Evolutionary conservation across 2,329 filamentous ascomycete genomes (phyloP), one percentile per base, ranked within the genome.

Genomic region (Fusarium chuoi): DNA sequence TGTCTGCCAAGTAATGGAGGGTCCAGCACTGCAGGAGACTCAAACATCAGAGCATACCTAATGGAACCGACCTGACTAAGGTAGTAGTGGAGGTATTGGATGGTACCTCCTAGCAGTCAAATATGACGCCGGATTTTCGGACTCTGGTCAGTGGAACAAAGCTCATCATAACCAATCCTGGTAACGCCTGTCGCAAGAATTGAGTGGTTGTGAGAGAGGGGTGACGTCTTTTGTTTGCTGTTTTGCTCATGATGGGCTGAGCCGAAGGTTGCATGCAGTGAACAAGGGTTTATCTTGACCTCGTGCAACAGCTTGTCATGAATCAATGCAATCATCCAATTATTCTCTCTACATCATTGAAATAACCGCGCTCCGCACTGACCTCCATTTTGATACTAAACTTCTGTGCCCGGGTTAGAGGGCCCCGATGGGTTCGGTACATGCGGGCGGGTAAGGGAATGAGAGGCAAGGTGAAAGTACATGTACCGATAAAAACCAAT

Each of bases 171-270:
- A 26, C 38, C 30, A 38, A 9, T 22, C 66, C 39, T 44, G 56
- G 48, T 28, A 52, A 55, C 35, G 46, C 42, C 55, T 61, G 54
- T 59, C 66, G 64, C 48, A 49, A 58, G 38, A 60, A 59, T 38
- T 65, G 38, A 42, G 60, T 61, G 58, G 51, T 63, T 44, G 60
- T 60, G 42, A 49, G 41, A 59, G 58, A 58, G 39, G 52, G 62
- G 62, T 74, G 71, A 74, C 71, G 71, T 74, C 52, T 67, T 42
- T 61, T 63, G 58, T 60, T 49, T 61, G 39, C 42, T 52, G 39
- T 59, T 68, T 55, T 61, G 62, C 62, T 70, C 71, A 74, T 68
- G 58, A 55, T 68, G 62, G 71, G 49, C 66, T 64, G 62, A 74
- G 70, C 24, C 30, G 28, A 60, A 38, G 41, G 56, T 59, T 62